Conservation (phyloP, 2,329 filamentous ascomycete genomes). For the Penicillium hordei region DNA sequence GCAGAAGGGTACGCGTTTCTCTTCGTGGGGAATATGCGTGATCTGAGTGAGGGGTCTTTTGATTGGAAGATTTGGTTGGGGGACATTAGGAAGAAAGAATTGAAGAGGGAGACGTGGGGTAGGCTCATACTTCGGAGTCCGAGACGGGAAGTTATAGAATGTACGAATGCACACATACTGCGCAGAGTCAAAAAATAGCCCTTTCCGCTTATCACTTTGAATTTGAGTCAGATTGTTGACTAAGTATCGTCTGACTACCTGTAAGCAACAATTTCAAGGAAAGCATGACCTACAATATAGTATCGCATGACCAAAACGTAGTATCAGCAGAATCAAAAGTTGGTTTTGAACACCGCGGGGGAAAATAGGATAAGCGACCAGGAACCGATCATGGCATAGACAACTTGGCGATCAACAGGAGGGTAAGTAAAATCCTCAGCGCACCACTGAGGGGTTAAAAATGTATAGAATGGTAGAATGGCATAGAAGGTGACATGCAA, state of each 20-base stretch:
- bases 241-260: neutral
- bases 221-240: slow-evolving; percentile 4
- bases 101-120: neutral
- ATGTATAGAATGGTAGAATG: neutral
- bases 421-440: neutral
- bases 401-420: neutral
- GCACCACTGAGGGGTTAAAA: slow-evolving; percentile 1
- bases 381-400: neutral
- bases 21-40: slow-evolving; percentile 4
- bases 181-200: neutral
- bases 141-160: neutral
- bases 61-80: neutral
- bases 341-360: neutral
- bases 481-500: slow-evolving; percentile 4
- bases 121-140: neutral
- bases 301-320: neutral
- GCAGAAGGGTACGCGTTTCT: slow-evolving; percentile 7
- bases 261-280: neutral
- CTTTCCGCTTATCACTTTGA: neutral
- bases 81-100: neutral
- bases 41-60: slow-evolving; percentile 7
- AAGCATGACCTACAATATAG: neutral
- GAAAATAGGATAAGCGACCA: neutral
- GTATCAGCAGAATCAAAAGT: neutral
- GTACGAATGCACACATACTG: neutral